Evolutionary conservation across 1,284 basidiomycete genomes (phyloP).

Genomic region (Pseudozyma thailandica): DNA sequence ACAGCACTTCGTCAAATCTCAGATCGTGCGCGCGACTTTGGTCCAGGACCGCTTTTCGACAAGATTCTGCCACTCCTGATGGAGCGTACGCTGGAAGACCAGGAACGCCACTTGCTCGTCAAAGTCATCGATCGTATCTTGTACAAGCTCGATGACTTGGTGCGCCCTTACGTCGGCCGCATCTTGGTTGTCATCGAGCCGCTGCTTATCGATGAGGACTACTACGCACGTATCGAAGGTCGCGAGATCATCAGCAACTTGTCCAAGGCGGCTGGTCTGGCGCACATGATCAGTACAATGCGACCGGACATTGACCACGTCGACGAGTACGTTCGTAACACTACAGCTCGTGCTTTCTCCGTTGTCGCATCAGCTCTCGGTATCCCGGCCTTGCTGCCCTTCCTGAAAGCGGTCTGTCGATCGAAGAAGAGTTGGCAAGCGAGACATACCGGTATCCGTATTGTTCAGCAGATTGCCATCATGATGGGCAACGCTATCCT

Average conservation of each 20-base stretch:
- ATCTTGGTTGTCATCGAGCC: slow-evolving; percentile 99
- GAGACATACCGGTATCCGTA: slow-evolving; percentile 97
- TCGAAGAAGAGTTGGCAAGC: slow-evolving; percentile 99
- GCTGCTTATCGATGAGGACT: slow-evolving; percentile 97
- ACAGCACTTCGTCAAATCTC: slow-evolving; percentile 97
- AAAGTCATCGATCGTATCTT: slow-evolving; percentile 99
- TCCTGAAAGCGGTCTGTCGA: slow-evolving; percentile 96
- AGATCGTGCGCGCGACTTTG: slow-evolving; percentile 99
- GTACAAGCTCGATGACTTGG: slow-evolving; percentile 98
- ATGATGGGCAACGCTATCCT: slow-evolving; percentile 99
- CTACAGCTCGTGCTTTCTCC: slow-evolving; percentile 97
- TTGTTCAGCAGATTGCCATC: slow-evolving; percentile 99
- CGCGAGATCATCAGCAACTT: slow-evolving; percentile 99
- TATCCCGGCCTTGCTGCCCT: slow-evolving; percentile 95
- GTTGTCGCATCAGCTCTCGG: slow-evolving; percentile 98
- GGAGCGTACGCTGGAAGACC: slow-evolving; percentile 98
- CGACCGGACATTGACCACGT: slow-evolving; percentile 99
- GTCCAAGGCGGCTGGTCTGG: slow-evolving; percentile 97
- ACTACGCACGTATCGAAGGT: slow-evolving; percentile 98
- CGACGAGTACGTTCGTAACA: slow-evolving; percentile 99
- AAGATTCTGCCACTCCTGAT: slow-evolving; percentile 98
- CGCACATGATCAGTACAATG: slow-evolving; percentile 99
- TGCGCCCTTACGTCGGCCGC: slow-evolving; percentile 98
- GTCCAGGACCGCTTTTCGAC: slow-evolving; percentile 98
- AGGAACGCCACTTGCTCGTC: slow-evolving; percentile 96